phyloP scores from a whole-genome alignment of 306 rosid genomes.

The Trifolium dubium region DNA sequence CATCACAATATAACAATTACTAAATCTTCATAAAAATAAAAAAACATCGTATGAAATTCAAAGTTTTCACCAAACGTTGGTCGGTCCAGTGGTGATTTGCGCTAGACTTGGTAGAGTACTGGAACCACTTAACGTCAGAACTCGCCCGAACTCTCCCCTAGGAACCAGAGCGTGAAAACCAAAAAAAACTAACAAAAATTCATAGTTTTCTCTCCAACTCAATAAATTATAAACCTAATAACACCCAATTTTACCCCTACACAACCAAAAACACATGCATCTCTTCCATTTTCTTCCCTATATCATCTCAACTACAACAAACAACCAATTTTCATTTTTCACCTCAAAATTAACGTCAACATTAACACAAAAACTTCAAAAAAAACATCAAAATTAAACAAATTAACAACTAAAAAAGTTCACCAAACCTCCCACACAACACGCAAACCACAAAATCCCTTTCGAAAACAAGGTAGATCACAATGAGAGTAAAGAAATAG shows the following conservation, averaged over 20 bases:
- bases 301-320: slow-evolving; percentile 29
- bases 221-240: background rate
- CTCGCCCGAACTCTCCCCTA: too few species aligned
- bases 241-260: slow-evolving; percentile 16
- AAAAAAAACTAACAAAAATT: background rate
- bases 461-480: slow-evolving; percentile 25
- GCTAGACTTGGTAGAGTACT: too few species aligned
- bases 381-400: slow-evolving; percentile 33
- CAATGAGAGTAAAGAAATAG: background rate
- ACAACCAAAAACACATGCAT: background rate
- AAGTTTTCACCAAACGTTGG: too few species aligned
- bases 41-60: background rate
- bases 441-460: slow-evolving; percentile 32
- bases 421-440: slow-evolving; percentile 50
- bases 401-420: slow-evolving; percentile 6
- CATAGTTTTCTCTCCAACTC: slow-evolving; percentile 10
- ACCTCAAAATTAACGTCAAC: slow-evolving; percentile 29
- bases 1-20: slow-evolving; percentile 18
- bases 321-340: slow-evolving; percentile 32
- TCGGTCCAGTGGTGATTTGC: too few species aligned
- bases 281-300: background rate
- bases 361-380: slow-evolving; percentile 21
- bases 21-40: background rate
- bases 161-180: too few species aligned
- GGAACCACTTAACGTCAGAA: too few species aligned